A percentile compares a stretch with the other conserved stretches of the same genome.
Conservation (phyloP, 768 basidiomycete species). For the Fomitopsis serialis region DNA sequence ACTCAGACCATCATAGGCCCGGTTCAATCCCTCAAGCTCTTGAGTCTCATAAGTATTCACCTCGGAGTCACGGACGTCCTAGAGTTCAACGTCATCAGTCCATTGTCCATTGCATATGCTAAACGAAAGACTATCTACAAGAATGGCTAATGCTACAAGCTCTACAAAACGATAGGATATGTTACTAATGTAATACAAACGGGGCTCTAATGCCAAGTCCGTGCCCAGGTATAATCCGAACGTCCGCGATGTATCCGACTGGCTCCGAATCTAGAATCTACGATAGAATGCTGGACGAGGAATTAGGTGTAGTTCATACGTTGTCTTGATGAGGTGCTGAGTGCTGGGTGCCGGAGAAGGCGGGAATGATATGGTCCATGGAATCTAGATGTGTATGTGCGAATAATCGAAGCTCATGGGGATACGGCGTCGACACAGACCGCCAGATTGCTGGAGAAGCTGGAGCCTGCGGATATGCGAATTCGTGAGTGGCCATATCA, state of each 20-base stretch:
- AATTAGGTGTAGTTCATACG: not conserved
- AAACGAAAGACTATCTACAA: not conserved
- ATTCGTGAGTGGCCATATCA: constrained; percentile 10
- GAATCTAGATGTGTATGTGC: not conserved
- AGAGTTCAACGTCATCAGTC: no score
- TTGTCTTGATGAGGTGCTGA: no score
- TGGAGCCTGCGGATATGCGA: constrained; percentile 25
- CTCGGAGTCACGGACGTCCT: no score
- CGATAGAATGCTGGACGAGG: not conserved
- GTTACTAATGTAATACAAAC: not conserved
- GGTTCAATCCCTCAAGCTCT: no score
- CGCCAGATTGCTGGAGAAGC: constrained; percentile 25
- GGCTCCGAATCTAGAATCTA: not conserved
- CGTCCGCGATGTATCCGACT: not conserved
- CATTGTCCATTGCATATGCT: no score
- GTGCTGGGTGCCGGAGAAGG: not conserved
- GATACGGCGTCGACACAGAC: constrained; percentile 10
- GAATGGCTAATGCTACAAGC: not conserved
- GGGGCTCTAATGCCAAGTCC: not conserved
- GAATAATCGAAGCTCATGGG: not conserved
- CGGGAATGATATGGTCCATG: not conserved
- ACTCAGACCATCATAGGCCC: no score
- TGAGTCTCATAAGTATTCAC: no score
- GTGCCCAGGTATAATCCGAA: not conserved
- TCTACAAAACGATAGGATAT: not conserved